These are phyloP conservation scores for Apiospora phragmitis DNA, from an alignment of 2,329 filamentous ascomycete species.

Conservation along the genomic window DNA sequence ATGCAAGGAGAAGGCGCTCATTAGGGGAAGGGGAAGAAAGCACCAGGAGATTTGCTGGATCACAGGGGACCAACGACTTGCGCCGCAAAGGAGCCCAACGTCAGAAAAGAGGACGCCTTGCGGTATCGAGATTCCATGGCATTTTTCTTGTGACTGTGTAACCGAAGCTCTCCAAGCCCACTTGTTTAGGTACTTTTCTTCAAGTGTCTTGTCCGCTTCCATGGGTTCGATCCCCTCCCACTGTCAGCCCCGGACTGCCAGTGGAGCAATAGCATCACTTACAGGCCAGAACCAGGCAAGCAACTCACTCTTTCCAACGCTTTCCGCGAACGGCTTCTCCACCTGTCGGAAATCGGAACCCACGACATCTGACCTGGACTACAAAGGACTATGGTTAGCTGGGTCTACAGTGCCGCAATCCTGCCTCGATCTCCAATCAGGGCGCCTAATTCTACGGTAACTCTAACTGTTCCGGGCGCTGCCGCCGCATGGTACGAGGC, in stretches of 20 bases:
- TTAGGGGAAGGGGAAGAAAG: not conserved
- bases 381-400: no score
- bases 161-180: not conserved
- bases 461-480: not conserved
- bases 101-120: not conserved
- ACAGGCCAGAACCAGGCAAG: no score
- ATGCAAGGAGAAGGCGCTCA: not conserved
- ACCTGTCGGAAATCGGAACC: no score
- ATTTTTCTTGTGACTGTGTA: not conserved
- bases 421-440: not conserved
- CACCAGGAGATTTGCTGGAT: not conserved
- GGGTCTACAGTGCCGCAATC: not conserved
- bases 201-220: no score
- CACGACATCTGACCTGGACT: no score
- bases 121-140: not conserved
- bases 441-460: not conserved
- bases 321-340: no score
- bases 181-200: not conserved
- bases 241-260: not conserved
- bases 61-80: not conserved
- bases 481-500: not conserved
- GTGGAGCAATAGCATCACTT: not conserved
- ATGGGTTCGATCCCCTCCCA: not conserved
- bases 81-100: not conserved
- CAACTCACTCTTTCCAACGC: no score